These are phyloP conservation scores for Diaporthe caulivora DNA, from an alignment of 2,329 filamentous ascomycete species.

Conservation along the genomic window DNA sequence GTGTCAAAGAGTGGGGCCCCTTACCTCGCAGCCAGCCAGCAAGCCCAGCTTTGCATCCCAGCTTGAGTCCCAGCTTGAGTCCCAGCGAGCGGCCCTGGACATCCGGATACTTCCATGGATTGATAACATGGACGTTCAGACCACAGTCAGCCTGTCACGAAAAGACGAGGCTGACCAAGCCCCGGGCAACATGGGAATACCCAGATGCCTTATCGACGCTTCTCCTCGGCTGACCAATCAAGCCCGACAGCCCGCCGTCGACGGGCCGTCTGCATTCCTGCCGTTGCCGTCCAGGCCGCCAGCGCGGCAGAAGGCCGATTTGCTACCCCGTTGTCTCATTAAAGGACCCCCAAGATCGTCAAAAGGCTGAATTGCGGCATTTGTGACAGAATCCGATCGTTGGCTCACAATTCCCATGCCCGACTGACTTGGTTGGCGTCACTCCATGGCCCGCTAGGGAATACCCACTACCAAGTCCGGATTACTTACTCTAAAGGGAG, in stretches of 20 bases:
- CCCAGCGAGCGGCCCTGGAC: background rate
- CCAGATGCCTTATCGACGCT: too few species aligned
- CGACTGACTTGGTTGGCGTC: background rate
- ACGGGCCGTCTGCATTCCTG: conserved; percentile 28
- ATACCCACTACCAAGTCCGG: too few species aligned
- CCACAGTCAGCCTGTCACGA: too few species aligned
- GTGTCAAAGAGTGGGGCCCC: background rate
- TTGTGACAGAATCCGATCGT: background rate
- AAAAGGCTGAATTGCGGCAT: background rate
- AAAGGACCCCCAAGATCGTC: background rate
- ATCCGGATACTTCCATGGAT: background rate
- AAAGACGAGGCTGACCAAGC: too few species aligned
- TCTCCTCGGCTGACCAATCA: background rate
- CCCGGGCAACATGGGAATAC: too few species aligned
- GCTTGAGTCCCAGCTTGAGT: too few species aligned
- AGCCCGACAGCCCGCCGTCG: background rate
- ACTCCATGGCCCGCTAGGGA: background rate
- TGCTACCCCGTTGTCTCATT: background rate
- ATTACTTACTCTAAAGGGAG: too few species aligned
- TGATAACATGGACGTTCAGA: too few species aligned
- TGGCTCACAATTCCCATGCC: background rate
- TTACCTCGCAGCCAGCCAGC: background rate
- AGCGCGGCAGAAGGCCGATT: background rate
- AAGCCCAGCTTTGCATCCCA: too few species aligned
- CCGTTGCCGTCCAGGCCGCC: background rate